Conservation (phyloP, 208 protist genomes). For the Crithidia acanthocephali region DNA sequence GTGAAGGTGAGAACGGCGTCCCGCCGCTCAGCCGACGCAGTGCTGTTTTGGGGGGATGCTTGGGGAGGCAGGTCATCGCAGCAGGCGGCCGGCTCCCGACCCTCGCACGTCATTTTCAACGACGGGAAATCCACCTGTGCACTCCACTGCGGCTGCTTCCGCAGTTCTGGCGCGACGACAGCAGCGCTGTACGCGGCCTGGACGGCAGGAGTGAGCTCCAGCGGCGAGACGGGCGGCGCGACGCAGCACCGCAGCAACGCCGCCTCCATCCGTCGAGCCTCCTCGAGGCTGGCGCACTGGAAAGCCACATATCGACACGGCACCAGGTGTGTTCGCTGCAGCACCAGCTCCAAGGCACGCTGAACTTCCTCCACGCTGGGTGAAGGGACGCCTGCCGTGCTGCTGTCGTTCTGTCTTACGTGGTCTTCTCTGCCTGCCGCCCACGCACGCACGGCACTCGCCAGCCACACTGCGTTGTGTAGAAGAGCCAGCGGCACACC, state of each 20-base stretch:
- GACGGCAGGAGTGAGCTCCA: conserved; percentile 15
- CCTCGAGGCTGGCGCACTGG: conserved; percentile 18
- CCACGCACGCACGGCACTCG: conserved; percentile 23
- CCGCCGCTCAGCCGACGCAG: background rate
- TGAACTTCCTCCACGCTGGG: conserved; percentile 1
- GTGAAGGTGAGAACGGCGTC: conserved; percentile 25
- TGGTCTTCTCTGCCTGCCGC: background rate
- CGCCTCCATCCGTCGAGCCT: conserved; percentile 18
- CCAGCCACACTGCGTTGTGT: conserved; percentile 29
- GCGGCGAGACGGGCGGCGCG: conserved; percentile 1
- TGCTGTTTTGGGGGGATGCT: background rate
- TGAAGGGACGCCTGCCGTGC: background rate
- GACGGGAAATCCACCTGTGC: conserved; percentile 16
- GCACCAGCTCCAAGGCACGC: conserved; percentile 10
- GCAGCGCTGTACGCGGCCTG: conserved; percentile 13
- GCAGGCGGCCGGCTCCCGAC: conserved; percentile 19
- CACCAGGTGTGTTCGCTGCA: conserved; percentile 15
- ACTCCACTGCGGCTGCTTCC: conserved; percentile 18
- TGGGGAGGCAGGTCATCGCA: conserved; percentile 1
- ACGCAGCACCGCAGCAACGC: conserved; percentile 32
- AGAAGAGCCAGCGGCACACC: conserved; percentile 19
- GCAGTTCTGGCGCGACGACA: conserved; percentile 9
- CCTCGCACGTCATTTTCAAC: conserved; percentile 27
- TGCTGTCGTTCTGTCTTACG: background rate
- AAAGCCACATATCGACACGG: conserved; percentile 30